Percentiles rank a stretch among this genome's conserved stretches.
Evolutionary conservation across 1,284 basidiomycete genomes (phyloP).

Genomic region (Ceraceosorus guamensis): DNA sequence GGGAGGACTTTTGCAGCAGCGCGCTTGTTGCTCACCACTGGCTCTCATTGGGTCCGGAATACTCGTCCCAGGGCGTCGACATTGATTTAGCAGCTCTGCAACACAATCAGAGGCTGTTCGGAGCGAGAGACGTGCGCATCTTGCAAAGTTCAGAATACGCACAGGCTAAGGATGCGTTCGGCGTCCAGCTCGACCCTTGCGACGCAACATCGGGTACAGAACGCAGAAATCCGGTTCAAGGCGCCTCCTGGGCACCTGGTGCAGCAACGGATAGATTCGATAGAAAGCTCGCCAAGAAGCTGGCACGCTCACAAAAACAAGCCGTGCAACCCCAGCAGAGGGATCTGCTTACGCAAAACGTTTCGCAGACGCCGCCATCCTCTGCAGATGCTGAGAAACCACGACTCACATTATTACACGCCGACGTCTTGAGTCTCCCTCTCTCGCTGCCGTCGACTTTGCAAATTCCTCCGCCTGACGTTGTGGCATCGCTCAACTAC

Average conservation of each 20-base stretch:
- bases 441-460: conserved; percentile 9
- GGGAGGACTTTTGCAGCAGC: conserved; percentile 37
- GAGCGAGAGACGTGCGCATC: conserved; percentile 11
- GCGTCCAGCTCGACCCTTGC: no score
- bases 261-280: conserved; percentile 31
- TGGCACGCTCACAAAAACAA: conserved; percentile 10
- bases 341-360: not conserved
- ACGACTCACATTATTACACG: conserved; percentile 25
- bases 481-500: conserved; percentile 37
- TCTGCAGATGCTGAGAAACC: not conserved
- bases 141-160: conserved; percentile 15
- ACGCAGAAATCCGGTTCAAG: not conserved
- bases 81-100: conserved; percentile 29
- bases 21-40: conserved; percentile 31
- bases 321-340: not conserved
- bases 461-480: conserved; percentile 14
- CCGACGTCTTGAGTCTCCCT: conserved; percentile 33
- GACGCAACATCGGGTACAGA: not conserved
- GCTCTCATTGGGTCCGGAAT: conserved; percentile 16
- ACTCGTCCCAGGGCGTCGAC: conserved; percentile 30
- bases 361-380: not conserved
- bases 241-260: conserved; percentile 21
- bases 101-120: conserved; percentile 17
- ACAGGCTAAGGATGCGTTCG: no score
- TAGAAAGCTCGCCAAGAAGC: conserved; percentile 18